Evolutionary conservation across 805 yeast species (phyloP), one percentile per base, ranked within the genome.

Genomic region (Phaffomyces opuntiae): DNA sequence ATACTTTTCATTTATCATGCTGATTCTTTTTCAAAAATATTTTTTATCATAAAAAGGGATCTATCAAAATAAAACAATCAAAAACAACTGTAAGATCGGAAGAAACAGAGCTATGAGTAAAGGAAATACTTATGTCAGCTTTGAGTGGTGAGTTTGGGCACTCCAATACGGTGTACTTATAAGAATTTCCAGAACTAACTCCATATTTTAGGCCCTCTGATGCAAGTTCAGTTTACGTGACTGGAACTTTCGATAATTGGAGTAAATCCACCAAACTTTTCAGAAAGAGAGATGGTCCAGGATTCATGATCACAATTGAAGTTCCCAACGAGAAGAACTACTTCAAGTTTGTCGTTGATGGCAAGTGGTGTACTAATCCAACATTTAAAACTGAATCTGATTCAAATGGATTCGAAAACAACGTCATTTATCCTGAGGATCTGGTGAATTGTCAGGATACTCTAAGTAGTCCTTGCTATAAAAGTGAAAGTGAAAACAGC

Each of bases 161-260:
- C 7, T 9, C n/a, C 19, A n/a, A 9, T 9, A 7, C n/a, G 36
- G 19, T 33, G 5, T 7, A 13, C n/a, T 31, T 31, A 16, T 33
- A n/a, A 16, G 16, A 7, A 8, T 33, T 36, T 24, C 13, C 31
- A 29, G 13, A 11, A 29, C 31, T 29, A 29, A 29, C 13, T 3
- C 31, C 31, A 29, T 9, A 12, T 9, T 11, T 14, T 33, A 67
- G 70, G 70, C 67, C 67, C 8, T 38, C 51, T 4, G 48, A 46
- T 39, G 64, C 60, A 4, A 58, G 65, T n/a, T 9, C 17, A 12
- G 83, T 79, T 38, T 74, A 71, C 49, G 78, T 80, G 39, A 76
- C 83, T 35, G 84, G 84, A n/a, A 67, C 75, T 27, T 75, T 75
- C 56, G 82, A 77, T 53, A 67, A 74, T 53, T 80, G 85, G 85